phyloP scores from a whole-genome alignment of 2,329 filamentous ascomycete genomes.

The Monilinia polystroma region DNA sequence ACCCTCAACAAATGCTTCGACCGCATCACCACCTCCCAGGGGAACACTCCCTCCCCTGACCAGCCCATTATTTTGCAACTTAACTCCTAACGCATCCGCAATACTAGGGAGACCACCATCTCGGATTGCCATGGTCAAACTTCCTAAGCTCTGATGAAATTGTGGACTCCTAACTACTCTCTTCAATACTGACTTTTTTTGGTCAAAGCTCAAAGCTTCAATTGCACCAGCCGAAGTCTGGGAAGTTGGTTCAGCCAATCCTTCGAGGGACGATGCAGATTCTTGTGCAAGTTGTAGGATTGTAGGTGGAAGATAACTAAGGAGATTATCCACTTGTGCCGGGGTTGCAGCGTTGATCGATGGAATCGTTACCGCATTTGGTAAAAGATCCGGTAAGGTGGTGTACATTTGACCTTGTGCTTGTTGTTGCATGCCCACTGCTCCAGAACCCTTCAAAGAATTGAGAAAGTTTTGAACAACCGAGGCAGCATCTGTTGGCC shows the following conservation, averaged over 20 bases:
- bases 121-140: slow-evolving; percentile 80
- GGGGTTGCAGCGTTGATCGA: slow-evolving; percentile 60
- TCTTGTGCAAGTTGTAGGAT: slow-evolving; percentile 76
- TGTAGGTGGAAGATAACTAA: slow-evolving; percentile 74
- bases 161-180: slow-evolving; percentile 87
- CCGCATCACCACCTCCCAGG: slow-evolving; percentile 80
- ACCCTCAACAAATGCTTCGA: slow-evolving; percentile 88
- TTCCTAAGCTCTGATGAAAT: slow-evolving; percentile 81
- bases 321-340: slow-evolving; percentile 69
- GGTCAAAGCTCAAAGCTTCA: slow-evolving; percentile 66
- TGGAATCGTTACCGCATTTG: slow-evolving; percentile 73
- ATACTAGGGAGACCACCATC: slow-evolving; percentile 91
- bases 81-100: slow-evolving; percentile 78
- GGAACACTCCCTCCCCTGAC: slow-evolving; percentile 77
- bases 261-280: slow-evolving; percentile 55
- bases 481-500: slow-evolving; percentile 65
- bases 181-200: slow-evolving; percentile 79
- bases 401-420: slow-evolving; percentile 68
- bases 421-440: slow-evolving; percentile 45
- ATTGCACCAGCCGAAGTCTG: slow-evolving; percentile 71
- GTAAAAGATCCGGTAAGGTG: slow-evolving; percentile 80
- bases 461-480: slow-evolving; percentile 86
- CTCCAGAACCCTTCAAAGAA: slow-evolving; percentile 63
- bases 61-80: slow-evolving; percentile 81
- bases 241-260: slow-evolving; percentile 63